These are phyloP conservation scores for Chalara sp. DNA, from an alignment of 2,329 filamentous ascomycete genomes.

Conservation along the genomic window DNA sequence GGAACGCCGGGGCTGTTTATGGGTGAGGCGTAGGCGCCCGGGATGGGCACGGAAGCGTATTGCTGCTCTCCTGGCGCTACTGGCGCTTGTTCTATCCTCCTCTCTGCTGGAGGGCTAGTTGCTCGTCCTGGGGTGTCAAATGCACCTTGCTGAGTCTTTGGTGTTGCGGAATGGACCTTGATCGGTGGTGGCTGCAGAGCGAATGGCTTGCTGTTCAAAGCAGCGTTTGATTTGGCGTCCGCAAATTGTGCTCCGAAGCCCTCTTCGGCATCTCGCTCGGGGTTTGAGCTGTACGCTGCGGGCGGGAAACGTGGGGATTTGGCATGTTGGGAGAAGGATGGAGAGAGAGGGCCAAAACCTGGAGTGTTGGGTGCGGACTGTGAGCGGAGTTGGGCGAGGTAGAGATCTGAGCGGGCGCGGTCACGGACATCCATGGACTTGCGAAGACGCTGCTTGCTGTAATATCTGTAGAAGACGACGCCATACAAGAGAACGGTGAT, in stretches of 20 bases:
- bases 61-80: conserved; percentile 73
- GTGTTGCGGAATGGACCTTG: conserved; percentile 72
- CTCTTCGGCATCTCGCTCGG: conserved; percentile 42
- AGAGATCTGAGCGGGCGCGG: conserved; percentile 87
- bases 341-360: conserved; percentile 70
- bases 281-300: conserved; percentile 43
- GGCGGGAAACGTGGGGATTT: conserved; percentile 52
- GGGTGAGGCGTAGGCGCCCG: conserved; percentile 66
- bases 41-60: conserved; percentile 84
- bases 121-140: conserved; percentile 44
- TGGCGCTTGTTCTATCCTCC: conserved; percentile 53
- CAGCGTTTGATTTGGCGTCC: conserved; percentile 58
- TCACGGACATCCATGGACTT: conserved; percentile 97
- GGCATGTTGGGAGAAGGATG: conserved; percentile 34
- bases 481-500: conserved; percentile 90
- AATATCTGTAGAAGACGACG: conserved; percentile 95
- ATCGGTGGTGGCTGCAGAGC: conserved; percentile 78
- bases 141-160: conserved; percentile 55
- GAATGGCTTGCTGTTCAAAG: conserved; percentile 57
- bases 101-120: conserved; percentile 5
- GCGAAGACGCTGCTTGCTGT: conserved; percentile 87
- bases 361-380: conserved; percentile 95
- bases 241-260: conserved; percentile 41
- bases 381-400: conserved; percentile 75
- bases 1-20: conserved; percentile 40